These are phyloP conservation scores for Scortechinia acanthostroma DNA, from an alignment of 2,329 filamentous ascomycete genomes.

Conservation along the genomic window DNA sequence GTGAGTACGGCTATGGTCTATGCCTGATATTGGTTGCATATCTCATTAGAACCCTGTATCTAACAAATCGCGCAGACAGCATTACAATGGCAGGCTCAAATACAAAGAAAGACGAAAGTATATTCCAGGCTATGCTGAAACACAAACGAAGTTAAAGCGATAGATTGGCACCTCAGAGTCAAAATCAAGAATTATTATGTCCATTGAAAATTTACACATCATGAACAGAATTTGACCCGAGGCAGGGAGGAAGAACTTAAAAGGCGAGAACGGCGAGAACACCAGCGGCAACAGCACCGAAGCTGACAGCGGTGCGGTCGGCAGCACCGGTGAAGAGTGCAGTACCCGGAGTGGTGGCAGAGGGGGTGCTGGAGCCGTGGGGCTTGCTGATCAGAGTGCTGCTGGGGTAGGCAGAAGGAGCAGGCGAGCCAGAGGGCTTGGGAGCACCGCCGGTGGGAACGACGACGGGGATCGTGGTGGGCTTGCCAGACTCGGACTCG, in stretches of 20 bases:
- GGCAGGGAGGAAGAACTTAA: slow-evolving; percentile 6
- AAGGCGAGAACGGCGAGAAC: slow-evolving; percentile 9
- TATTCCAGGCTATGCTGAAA: too few species aligned
- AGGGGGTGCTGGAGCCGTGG: background rate
- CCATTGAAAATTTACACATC: too few species aligned
- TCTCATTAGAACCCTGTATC: too few species aligned
- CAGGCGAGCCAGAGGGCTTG: background rate
- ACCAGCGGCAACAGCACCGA: slow-evolving; percentile 8
- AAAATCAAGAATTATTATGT: too few species aligned
- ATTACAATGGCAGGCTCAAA: too few species aligned
- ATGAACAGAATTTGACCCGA: too few species aligned
- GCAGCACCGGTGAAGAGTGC: slow-evolving; percentile 2
- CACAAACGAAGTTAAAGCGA: too few species aligned
- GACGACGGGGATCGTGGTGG: slow-evolving; percentile 2
- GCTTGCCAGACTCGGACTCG: slow-evolving; percentile 3
- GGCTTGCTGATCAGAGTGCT: background rate
- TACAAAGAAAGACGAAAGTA: too few species aligned
- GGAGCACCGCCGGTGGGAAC: background rate
- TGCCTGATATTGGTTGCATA: too few species aligned
- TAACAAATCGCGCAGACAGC: too few species aligned
- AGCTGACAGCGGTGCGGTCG: slow-evolving; percentile 3
- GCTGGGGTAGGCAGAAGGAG: background rate
- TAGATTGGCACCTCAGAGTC: too few species aligned
- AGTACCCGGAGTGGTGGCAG: background rate
- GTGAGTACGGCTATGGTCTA: too few species aligned